These are phyloP conservation scores for Trichophyton schoenleinii DNA, from an alignment of 2,329 filamentous ascomycete species.

Conservation along the genomic window DNA sequence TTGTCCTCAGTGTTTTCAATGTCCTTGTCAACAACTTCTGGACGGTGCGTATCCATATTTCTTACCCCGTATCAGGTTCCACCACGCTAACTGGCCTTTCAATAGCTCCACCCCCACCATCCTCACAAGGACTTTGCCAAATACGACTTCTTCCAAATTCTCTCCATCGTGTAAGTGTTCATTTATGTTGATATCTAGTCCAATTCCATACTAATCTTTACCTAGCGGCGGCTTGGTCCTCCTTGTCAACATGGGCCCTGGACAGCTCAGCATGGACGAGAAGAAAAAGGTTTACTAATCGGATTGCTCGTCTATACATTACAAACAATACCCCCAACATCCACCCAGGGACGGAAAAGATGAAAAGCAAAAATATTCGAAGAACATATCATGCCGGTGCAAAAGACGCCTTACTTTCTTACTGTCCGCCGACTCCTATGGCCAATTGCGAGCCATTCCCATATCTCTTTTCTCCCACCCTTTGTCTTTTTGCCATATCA, in stretches of 20 bases:
- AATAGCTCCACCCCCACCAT: conserved; percentile 86
- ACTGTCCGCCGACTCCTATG: background rate
- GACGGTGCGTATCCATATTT: conserved; percentile 59
- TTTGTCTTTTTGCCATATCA: background rate
- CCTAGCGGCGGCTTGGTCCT: conserved; percentile 73
- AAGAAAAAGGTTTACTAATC: conserved; percentile 99
- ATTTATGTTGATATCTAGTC: background rate
- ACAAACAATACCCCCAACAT: background rate
- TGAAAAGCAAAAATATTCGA: background rate
- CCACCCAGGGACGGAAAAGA: background rate
- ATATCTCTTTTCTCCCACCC: background rate
- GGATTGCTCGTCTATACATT: background rate
- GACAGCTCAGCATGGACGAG: conserved; percentile 96
- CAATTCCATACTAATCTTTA: conserved; percentile 3
- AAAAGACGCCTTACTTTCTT: background rate
- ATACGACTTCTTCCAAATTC: conserved; percentile 99
- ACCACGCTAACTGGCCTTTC: conserved; percentile 8
- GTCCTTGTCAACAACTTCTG: conserved; percentile 98
- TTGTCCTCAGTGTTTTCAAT: conserved; percentile 95
- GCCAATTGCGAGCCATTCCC: background rate
- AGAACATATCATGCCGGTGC: background rate
- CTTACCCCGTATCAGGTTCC: background rate
- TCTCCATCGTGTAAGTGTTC: conserved; percentile 72
- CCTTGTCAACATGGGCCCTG: conserved; percentile 95
- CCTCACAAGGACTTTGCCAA: conserved; percentile 99